Base-by-base conservation (phyloP, 2,329 filamentous ascomycete species). In the Fusarium buxicola region DNA sequence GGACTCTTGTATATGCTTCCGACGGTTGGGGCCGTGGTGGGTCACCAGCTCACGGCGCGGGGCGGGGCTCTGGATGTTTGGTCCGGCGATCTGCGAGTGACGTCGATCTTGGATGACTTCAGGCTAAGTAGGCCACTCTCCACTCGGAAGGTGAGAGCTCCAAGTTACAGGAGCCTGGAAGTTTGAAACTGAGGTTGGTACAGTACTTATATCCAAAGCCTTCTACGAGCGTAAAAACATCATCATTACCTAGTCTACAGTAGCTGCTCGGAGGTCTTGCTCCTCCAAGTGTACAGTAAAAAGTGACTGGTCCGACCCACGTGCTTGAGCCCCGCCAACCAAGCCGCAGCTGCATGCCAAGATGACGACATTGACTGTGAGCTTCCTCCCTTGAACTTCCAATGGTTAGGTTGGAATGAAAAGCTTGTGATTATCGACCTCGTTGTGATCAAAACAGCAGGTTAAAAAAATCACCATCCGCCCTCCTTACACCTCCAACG, bases 351-450 rank as follows among this genome's bases (percentile, higher is more conserved):
- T 59, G 31, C 46, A 43, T 15, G 32, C 55, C 32, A 53, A 30
- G 25, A 68, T 68, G 65, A 68, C 65, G 65, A 68, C 65, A 68
- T 66, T 39, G 62, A 66, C 40, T 39, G 12, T 15, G 43, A 64
- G 43, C 50, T 57, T 48, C 45, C 63, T 60, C 60, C 49, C 49
- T 56, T 43, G 24, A 57, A 46, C 58, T 60, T 56, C 49, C 53
- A 51, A 51, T 49, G 50, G 30, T 24, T 47, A 11, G 40, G 40
- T 21, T 63, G 63, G 58, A 66, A 66, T 53, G 58, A 11, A 45
- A 58, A 60, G 50, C 63, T 63, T 66, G 58, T 57, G 50, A 66
- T 47, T 55, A 38, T 41, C 43, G 35, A 46, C 41, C 27, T 53
- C 28, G 15, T 25, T 16, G 34, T 35, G 18, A 49, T 50, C 65